phyloP scores from a whole-genome alignment of 805 yeast species.

The Candida arabinofermentans region DNA sequence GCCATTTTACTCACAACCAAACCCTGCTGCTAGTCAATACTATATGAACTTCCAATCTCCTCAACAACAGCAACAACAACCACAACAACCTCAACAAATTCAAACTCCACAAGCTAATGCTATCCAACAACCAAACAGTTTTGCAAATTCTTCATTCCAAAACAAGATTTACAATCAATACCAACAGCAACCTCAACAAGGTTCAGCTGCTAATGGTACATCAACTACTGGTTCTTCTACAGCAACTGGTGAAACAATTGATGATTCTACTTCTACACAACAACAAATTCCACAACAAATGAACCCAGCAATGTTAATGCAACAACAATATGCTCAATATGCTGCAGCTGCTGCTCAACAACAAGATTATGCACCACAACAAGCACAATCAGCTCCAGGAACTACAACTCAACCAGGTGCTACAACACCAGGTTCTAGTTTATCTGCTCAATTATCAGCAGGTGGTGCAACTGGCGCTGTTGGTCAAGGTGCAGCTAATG shows the following conservation, averaged over 20 bases:
- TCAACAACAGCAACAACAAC: conserved; percentile 22
- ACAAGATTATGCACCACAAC: conserved; percentile 9
- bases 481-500: conserved; percentile 9
- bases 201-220: conserved; percentile 7
- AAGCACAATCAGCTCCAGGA: conserved; percentile 8
- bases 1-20: conserved; percentile 28
- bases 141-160: conserved; percentile 20
- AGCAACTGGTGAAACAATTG: conserved; percentile 12
- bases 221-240: conserved; percentile 9
- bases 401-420: conserved; percentile 8
- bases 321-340: conserved; percentile 23
- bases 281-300: conserved; percentile 13
- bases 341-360: conserved; percentile 15
- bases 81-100: conserved; percentile 3
- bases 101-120: conserved; percentile 13
- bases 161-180: conserved; percentile 27
- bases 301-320: conserved; percentile 22
- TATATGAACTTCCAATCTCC: conserved; percentile 25
- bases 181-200: conserved; percentile 18
- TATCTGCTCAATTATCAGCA: conserved; percentile 6
- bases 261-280: not conserved
- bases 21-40: conserved; percentile 28
- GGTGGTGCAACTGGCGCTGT: conserved; percentile 6
- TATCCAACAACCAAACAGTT: conserved; percentile 16
- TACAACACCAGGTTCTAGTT: conserved; percentile 14